Evolutionary conservation across 2,329 filamentous ascomycete species (phyloP), one percentile per base, ranked within the genome.

Genomic region (Penicillium sp.): DNA sequence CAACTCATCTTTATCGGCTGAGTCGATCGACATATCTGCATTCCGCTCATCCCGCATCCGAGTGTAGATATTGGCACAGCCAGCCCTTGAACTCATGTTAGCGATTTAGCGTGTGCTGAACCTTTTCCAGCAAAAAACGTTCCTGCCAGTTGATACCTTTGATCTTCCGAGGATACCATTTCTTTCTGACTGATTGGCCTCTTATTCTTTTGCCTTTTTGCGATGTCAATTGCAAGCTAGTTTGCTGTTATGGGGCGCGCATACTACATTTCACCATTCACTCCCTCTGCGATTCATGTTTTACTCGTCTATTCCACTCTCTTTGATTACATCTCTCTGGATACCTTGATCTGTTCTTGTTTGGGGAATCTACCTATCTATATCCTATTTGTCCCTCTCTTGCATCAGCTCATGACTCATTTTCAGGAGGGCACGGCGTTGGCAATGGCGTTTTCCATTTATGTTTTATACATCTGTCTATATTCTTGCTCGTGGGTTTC

Each of bases 1-100:
- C 49, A 57, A 58, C 27, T 68, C 66, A 5, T 69, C 69, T n/a
- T 60, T 62, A 7, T 70, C 69, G 7, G 70, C 67, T 23, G 66
- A 72, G 47, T 70, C 68, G 13, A 67, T 73, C 41, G 70, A 73
- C 47, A 60, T 73, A 3, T 65, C 67, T 39, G 70, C 70, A 38
- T 72, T 73, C 53, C 65, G 70, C 46, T 56, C 69, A 26, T 64
- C 62, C 14, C 61, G 68, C 14, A 57, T 65, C 16, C 57, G 63
- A 46, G 56, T 59, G 26, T 66, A 60, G 46, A 51, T 13, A 7
- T 23, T 19, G 42, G 14, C 35, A 18, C 7, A 10, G 18, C 23
- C 40, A 14, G 18, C 29, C 29, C 29, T 47, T 39, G 32, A 47
- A 46, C 51, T 48, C 52, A 44, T 58, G 34, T 59, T 55, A 48